These are phyloP conservation scores for Aphanomyces cochlioides DNA, from an alignment of 352 stramenopile species.

Conservation along the genomic window DNA sequence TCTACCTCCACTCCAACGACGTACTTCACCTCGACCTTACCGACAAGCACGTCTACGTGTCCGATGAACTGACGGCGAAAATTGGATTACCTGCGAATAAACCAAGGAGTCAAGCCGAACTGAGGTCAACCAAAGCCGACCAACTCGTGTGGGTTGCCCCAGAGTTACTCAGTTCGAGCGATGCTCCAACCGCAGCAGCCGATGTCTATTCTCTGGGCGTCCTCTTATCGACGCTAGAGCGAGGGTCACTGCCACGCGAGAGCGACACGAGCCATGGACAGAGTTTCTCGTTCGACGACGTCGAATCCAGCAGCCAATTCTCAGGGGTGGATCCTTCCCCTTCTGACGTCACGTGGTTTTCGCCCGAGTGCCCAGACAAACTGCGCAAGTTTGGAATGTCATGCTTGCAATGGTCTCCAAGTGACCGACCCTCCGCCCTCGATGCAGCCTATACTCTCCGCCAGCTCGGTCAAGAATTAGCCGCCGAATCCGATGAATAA, in stretches of 20 bases:
- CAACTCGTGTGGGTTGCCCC: not conserved
- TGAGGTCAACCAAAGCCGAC: not conserved
- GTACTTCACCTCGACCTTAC: not conserved
- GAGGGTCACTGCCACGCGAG: not conserved
- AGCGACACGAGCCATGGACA: not conserved
- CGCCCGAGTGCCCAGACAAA: not conserved
- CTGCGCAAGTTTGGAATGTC: not conserved
- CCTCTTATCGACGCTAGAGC: slow-evolving; percentile 7
- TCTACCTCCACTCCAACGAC: not conserved
- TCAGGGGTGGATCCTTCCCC: slow-evolving; percentile 8
- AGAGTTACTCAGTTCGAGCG: not conserved
- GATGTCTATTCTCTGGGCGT: slow-evolving; percentile 6
- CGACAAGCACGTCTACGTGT: not conserved
- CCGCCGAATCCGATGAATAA: not conserved
- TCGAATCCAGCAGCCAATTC: not conserved
- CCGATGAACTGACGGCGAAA: not conserved
- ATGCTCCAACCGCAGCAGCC: not conserved
- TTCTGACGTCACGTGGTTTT: slow-evolving; percentile 18
- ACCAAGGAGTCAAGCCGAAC: not conserved
- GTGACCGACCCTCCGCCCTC: not conserved
- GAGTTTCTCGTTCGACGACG: not conserved
- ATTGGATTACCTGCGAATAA: not conserved
- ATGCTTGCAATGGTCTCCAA: slow-evolving; percentile 12
- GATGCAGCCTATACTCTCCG: slow-evolving; percentile 13
- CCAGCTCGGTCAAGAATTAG: slow-evolving; percentile 1